These are phyloP conservation scores for Kodamaea fukazawae DNA, from an alignment of 805 yeast species.

Conservation along the genomic window DNA sequence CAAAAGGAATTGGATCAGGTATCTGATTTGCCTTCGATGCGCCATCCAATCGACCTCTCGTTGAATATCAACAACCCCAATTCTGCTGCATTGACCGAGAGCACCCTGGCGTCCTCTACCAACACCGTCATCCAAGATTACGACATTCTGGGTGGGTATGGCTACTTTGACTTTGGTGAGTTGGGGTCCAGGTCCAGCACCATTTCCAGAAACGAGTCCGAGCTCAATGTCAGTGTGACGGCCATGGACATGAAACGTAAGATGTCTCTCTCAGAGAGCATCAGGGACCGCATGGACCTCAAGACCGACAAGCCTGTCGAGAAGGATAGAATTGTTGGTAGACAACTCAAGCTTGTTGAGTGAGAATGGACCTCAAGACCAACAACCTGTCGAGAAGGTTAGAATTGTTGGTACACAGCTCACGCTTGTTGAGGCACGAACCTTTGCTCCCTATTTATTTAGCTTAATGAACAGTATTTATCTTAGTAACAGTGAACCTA, in stretches of 20 bases:
- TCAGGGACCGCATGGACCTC: constrained; percentile 34
- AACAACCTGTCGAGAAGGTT: constrained; percentile 11
- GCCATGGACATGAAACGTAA: constrained; percentile 27
- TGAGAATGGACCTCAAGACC: constrained; percentile 20
- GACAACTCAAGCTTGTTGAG: constrained; percentile 5
- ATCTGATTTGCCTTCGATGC: constrained; percentile 18
- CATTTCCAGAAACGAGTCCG: constrained; percentile 30
- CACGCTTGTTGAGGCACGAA: constrained; percentile 2
- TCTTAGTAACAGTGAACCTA: too few relatives aligned
- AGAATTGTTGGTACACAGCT: constrained; percentile 5
- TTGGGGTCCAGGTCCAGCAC: constrained; percentile 54
- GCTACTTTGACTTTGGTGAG: constrained; percentile 73
- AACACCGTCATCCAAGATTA: constrained; percentile 25
- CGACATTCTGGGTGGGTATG: constrained; percentile 74
- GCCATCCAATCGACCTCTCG: constrained; percentile 20
- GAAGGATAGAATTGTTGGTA: constrained; percentile 3
- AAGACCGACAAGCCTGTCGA: constrained; percentile 14
- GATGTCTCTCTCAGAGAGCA: constrained; percentile 34
- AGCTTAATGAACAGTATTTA: too few relatives aligned
- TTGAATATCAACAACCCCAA: constrained; percentile 13
- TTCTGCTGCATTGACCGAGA: constrained; percentile 20
- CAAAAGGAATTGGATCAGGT: constrained; percentile 34
- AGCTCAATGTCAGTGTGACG: constrained; percentile 24
- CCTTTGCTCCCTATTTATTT: not conserved
- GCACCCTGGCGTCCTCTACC: constrained; percentile 6